These are phyloP conservation scores for Nicotiana sylvestris DNA, from an alignment of 257 asterid genomes.

Conservation along the genomic window DNA sequence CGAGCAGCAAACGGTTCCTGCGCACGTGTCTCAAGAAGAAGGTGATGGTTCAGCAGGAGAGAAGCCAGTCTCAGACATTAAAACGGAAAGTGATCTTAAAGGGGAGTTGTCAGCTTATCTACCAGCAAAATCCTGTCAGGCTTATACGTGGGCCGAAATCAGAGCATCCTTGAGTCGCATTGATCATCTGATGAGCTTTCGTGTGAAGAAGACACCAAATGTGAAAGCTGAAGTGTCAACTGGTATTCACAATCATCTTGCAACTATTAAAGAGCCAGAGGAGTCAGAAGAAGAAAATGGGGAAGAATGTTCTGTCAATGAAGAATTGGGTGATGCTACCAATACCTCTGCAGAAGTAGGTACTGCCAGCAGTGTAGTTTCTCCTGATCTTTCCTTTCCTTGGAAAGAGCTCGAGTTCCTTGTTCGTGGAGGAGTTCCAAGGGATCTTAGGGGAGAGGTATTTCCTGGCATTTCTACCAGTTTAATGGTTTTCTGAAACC, in stretches of 20 bases:
- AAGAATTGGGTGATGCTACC: slow-evolving; percentile 30
- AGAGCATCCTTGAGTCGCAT: slow-evolving; percentile 48
- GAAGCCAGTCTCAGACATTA: slow-evolving; percentile 25
- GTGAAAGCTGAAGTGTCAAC: slow-evolving; percentile 26
- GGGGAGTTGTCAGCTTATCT: slow-evolving; percentile 32
- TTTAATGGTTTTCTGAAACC: neutral
- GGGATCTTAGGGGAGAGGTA: slow-evolving; percentile 96
- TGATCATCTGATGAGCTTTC: slow-evolving; percentile 63
- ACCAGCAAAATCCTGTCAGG: slow-evolving; percentile 38
- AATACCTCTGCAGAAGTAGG: slow-evolving; percentile 34
- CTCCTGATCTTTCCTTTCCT: slow-evolving; percentile 39
- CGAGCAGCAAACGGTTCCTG: slow-evolving; percentile 24
- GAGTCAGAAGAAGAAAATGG: slow-evolving; percentile 34
- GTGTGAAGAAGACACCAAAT: slow-evolving; percentile 48
- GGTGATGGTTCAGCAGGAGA: slow-evolving; percentile 31
- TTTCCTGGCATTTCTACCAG: slow-evolving; percentile 8
- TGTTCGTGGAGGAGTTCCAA: slow-evolving; percentile 89
- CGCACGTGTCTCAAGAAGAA: slow-evolving; percentile 31
- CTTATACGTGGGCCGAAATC: slow-evolving; percentile 62
- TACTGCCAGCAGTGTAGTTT: slow-evolving; percentile 23
- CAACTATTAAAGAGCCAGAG: slow-evolving; percentile 40
- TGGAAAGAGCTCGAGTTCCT: slow-evolving; percentile 76
- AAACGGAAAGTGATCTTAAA: slow-evolving; percentile 24
- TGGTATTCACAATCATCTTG: slow-evolving; percentile 30
- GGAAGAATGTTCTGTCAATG: slow-evolving; percentile 28